phyloP scores from a whole-genome alignment of 176 grass and related monocot species.

The Luzula sylvatica region DNA sequence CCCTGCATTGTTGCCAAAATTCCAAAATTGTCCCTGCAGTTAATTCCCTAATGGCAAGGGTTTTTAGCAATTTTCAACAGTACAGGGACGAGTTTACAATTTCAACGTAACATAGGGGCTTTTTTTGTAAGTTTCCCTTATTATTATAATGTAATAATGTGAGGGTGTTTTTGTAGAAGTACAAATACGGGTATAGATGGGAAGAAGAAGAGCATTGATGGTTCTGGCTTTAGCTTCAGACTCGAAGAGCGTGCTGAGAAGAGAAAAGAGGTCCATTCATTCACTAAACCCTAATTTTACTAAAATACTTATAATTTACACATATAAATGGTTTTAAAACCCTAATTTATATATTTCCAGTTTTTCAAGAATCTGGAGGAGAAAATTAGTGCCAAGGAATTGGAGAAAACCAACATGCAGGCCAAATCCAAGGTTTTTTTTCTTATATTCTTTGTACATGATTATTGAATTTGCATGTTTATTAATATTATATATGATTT shows the following conservation, averaged over 20 bases:
- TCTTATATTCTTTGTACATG: not conserved
- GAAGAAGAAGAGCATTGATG: slow-evolving; percentile 34
- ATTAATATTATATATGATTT: too few species aligned
- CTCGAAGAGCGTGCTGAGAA: slow-evolving; percentile 92
- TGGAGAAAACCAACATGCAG: slow-evolving; percentile 83
- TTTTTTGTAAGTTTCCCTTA: too few species aligned
- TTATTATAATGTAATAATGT: slow-evolving; percentile 17
- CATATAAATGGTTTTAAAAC: not conserved
- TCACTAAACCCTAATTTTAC: not conserved
- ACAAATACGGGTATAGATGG: slow-evolving; percentile 35
- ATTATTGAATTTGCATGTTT: not conserved
- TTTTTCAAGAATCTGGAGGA: slow-evolving; percentile 94
- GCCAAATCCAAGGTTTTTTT: slow-evolving; percentile 67
- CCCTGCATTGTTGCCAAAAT: too few species aligned
- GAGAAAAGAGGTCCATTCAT: slow-evolving; percentile 59
- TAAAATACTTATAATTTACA: not conserved
- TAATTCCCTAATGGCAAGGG: too few species aligned
- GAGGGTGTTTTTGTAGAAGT: slow-evolving; percentile 29
- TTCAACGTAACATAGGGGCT: too few species aligned
- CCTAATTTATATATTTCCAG: slow-evolving; percentile 28
- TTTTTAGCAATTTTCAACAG: too few species aligned
- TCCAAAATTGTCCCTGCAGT: too few species aligned
- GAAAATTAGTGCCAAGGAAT: slow-evolving; percentile 71
- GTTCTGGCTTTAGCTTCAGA: slow-evolving; percentile 62
- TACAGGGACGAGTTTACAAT: too few species aligned